phyloP scores from a whole-genome alignment of 2,329 filamentous ascomycete species.

The Volutella citrinella region DNA sequence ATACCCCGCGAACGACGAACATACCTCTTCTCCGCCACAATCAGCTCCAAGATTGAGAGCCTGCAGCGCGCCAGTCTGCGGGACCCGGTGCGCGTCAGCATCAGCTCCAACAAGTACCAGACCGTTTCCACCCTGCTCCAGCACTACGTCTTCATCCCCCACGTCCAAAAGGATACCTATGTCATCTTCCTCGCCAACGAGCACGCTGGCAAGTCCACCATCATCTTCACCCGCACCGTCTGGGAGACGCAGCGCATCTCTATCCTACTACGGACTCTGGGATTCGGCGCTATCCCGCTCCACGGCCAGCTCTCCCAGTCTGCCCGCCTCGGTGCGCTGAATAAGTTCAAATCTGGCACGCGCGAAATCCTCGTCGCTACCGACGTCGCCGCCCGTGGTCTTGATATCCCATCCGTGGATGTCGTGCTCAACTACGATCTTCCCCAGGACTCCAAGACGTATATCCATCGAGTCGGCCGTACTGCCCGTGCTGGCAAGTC shows the following conservation, averaged over 20 bases:
- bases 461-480: constrained; percentile 84
- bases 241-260: constrained; percentile 85
- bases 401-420: constrained; percentile 91
- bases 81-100: constrained; percentile 79
- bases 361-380: constrained; percentile 88
- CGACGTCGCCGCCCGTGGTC: constrained; percentile 87
- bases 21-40: constrained; percentile 90
- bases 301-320: constrained; percentile 91
- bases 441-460: constrained; percentile 82
- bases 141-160: constrained; percentile 81
- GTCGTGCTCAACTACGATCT: constrained; percentile 84
- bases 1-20: constrained; percentile 76
- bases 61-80: constrained; percentile 85
- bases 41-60: constrained; percentile 89
- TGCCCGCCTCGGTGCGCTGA: constrained; percentile 78
- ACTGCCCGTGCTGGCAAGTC: constrained; percentile 85
- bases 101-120: constrained; percentile 82
- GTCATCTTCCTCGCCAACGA: constrained; percentile 85
- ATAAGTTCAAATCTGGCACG: constrained; percentile 81
- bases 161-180: constrained; percentile 85
- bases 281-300: constrained; percentile 86
- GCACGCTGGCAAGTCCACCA: constrained; percentile 78
- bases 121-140: constrained; percentile 88
- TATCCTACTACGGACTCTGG: constrained; percentile 77
- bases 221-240: constrained; percentile 90